Evolutionary conservation across 176 grass and related monocot genomes (phyloP), one percentile per base, ranked within the genome.

Genomic region (Oryza glaberrima): DNA sequence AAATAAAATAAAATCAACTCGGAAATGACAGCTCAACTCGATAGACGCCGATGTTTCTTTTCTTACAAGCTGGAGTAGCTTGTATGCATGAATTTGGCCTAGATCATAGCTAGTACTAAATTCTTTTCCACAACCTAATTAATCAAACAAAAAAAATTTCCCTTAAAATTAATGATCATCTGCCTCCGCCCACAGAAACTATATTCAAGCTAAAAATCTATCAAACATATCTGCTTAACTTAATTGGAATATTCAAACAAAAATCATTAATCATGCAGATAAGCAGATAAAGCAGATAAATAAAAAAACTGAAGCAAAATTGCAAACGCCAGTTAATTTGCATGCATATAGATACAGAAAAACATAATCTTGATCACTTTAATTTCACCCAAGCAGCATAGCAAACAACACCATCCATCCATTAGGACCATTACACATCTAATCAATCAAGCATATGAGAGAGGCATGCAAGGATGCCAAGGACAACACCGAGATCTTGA

Each of bases 1-100:
- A 15, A 58, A 49, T 49, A 4, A 45, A 35, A 56, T 20, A 41
- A 63, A 60, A 4, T 7, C 10, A 40, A n/a, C 56, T 40, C 7
- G n/a, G 69, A 87, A 61, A 78, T 3, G 80, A 83, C 84, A 64
- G 80, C 88, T 64, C 75, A 87, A 83, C 88, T 61, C 38, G 10
- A 73, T 13, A n/a, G 32, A 75, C 14, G 77, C 19, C 28, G 88
- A 73, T 64, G 26, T 82, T 61, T 82, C 68, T 67, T 86, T 78
- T 49, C 45, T 82, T 32, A 38, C 78, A 82, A 82, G 73, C 40
- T 41, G 40, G 6, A 41, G 45, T 38, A 58, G 19, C 6, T 58
- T 58, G 54, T 19, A 58, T 72, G 34, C 12, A 5, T 32, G 15
- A 78, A 41, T 32, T 63, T 9, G 34, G 8, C 56, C 35, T 54